phyloP scores from a whole-genome alignment of 345 rosid genomes.

The Acer saccharum region DNA sequence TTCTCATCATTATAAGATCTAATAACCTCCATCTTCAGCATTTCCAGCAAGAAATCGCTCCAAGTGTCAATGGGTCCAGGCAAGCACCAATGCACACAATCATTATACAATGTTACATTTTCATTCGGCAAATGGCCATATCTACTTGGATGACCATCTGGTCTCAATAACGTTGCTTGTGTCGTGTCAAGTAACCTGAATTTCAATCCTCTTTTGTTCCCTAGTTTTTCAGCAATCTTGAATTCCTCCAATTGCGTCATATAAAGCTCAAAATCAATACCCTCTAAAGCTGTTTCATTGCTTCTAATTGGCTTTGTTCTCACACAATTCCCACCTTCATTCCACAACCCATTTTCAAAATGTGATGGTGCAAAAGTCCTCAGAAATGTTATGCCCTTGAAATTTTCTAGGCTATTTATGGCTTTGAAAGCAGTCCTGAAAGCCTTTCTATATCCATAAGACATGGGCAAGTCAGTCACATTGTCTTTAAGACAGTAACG shows the following conservation, averaged over 20 bases:
- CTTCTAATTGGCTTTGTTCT: conserved; percentile 40
- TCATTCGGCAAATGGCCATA: conserved; percentile 66
- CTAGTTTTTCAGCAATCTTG: conserved; percentile 27
- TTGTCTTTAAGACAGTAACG: conserved; percentile 33
- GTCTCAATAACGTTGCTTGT: conserved; percentile 58
- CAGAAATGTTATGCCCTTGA: conserved; percentile 33
- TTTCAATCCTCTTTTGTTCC: conserved; percentile 11
- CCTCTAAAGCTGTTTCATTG: conserved; percentile 19
- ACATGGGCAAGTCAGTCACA: conserved; percentile 34
- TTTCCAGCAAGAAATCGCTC: conserved; percentile 40
- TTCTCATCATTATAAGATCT: neutral
- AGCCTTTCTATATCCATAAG: conserved; percentile 42
- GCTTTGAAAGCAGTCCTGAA: conserved; percentile 30
- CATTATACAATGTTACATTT: conserved; percentile 55
- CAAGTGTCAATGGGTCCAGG: conserved; percentile 50
- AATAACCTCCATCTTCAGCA: conserved; percentile 23
- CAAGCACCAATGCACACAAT: conserved; percentile 57
- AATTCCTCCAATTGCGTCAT: conserved; percentile 43
- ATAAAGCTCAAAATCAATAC: conserved; percentile 27
- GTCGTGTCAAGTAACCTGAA: conserved; percentile 55
- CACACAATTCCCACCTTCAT: conserved; percentile 45
- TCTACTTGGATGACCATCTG: conserved; percentile 77
- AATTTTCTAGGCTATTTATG: conserved; percentile 17
- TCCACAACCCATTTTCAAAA: conserved; percentile 54
- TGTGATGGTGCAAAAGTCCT: conserved; percentile 53